phyloP scores from a whole-genome alignment of 2,329 filamentous ascomycete species.

The Ophiocordyceps camponoti-leonardi region DNA sequence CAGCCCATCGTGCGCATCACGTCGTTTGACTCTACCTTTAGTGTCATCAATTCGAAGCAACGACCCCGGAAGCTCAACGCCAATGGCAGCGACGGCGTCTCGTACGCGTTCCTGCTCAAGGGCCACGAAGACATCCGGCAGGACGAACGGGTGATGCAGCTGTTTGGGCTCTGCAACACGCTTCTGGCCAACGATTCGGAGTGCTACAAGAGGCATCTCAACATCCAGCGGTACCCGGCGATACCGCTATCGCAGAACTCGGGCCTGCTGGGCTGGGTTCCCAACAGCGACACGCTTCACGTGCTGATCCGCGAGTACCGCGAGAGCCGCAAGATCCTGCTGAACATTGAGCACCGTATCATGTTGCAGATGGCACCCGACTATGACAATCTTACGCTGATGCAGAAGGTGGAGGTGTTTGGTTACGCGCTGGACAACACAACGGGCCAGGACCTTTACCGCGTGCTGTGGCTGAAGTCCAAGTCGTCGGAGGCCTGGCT shows the following conservation, averaged over 20 bases:
- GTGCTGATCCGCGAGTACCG: constrained; percentile 94
- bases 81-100: constrained; percentile 72
- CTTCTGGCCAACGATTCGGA: constrained; percentile 86
- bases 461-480: constrained; percentile 95
- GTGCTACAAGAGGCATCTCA: constrained; percentile 91
- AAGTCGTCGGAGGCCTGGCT: constrained; percentile 98
- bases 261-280: constrained; percentile 88
- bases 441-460: constrained; percentile 94
- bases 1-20: constrained; percentile 66
- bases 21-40: constrained; percentile 78
- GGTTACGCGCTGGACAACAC: constrained; percentile 98
- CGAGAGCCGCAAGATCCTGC: constrained; percentile 87
- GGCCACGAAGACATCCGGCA: constrained; percentile 99
- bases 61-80: constrained; percentile 78
- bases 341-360: constrained; percentile 98
- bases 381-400: constrained; percentile 93
- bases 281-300: constrained; percentile 93
- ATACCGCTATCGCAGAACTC: constrained; percentile 95
- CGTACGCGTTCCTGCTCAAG: constrained; percentile 84
- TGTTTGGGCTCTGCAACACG: constrained; percentile 95
- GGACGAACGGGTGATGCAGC: constrained; percentile 97
- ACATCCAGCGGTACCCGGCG: constrained; percentile 90
- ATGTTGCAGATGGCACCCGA: constrained; percentile 99
- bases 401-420: constrained; percentile 99
- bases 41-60: constrained; percentile 93